Conservation (phyloP, 2,329 filamentous ascomycete genomes). For the Rutstroemia sydowiana region DNA sequence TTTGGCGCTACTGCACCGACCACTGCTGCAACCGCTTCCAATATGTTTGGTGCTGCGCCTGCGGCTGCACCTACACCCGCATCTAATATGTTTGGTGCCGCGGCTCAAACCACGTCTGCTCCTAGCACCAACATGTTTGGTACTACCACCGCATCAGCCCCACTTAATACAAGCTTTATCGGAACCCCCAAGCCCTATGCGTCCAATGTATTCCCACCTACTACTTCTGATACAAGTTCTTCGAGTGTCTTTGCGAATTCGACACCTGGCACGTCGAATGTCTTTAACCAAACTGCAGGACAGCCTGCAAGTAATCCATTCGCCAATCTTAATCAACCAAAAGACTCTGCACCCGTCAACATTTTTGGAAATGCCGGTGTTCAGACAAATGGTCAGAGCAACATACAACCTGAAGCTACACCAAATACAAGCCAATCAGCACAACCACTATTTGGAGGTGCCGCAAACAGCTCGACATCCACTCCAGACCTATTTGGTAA, state of each 20-base stretch:
- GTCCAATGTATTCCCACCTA: neutral
- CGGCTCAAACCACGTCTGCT: too few relatives aligned
- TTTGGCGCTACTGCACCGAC: neutral
- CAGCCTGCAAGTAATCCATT: conserved; percentile 12
- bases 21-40: neutral
- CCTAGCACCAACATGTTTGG: too few relatives aligned
- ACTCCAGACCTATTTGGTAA: conserved; percentile 15
- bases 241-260: neutral
- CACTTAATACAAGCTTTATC: neutral
- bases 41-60: neutral
- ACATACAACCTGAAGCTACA: neutral
- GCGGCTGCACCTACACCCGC: neutral
- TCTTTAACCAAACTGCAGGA: neutral
- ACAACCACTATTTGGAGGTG: neutral
- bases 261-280: neutral
- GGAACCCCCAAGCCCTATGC: neutral
- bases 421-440: neutral
- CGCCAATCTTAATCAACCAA: conserved; percentile 7
- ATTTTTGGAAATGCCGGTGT: conserved; percentile 11
- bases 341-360: neutral
- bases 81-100: too few relatives aligned
- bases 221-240: neutral
- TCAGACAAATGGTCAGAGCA: neutral
- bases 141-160: too few relatives aligned
- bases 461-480: neutral